Conservation (phyloP, 352 stramenopile genomes). For the Aphanomyces cochlioides region DNA sequence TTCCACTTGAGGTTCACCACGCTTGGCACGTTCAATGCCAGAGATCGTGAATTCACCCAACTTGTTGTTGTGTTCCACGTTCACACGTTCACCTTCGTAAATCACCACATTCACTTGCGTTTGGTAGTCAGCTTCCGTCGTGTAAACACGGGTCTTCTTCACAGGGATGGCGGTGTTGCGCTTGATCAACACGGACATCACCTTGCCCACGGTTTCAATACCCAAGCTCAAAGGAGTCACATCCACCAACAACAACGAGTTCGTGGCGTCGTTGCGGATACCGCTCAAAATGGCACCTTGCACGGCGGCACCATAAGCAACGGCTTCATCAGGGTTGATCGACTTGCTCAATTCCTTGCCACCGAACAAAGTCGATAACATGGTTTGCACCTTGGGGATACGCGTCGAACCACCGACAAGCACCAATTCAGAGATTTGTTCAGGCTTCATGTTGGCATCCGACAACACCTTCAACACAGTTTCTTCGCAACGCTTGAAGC, state of each 20-base stretch:
- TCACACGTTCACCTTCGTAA: conserved; percentile 84
- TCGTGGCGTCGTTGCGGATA: conserved; percentile 34
- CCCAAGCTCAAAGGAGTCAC: conserved; percentile 38
- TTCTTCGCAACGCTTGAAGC: conserved; percentile 81
- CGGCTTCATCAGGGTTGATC: conserved; percentile 76
- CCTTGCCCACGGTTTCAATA: conserved; percentile 57
- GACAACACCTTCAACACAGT: conserved; percentile 53
- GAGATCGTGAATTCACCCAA: conserved; percentile 90
- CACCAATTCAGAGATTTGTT: conserved; percentile 64
- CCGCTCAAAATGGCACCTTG: conserved; percentile 36
- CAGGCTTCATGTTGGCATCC: conserved; percentile 46
- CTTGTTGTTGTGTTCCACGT: conserved; percentile 90
- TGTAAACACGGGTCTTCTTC: conserved; percentile 41
- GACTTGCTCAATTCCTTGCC: conserved; percentile 61
- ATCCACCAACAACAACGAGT: conserved; percentile 38
- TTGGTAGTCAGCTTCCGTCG: conserved; percentile 72
- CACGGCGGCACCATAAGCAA: conserved; percentile 55
- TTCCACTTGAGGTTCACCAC: conserved; percentile 88
- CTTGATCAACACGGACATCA: conserved; percentile 65
- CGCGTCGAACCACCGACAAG: conserved; percentile 52
- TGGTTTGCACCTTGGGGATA: conserved; percentile 58
- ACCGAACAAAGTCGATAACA: conserved; percentile 48
- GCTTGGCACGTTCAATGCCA: conserved; percentile 79
- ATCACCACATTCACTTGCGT: conserved; percentile 83
- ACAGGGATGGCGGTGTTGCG: conserved; percentile 46